These are phyloP conservation scores for Serendipita sp. DNA, from an alignment of 768 basidiomycete genomes.

Conservation along the genomic window DNA sequence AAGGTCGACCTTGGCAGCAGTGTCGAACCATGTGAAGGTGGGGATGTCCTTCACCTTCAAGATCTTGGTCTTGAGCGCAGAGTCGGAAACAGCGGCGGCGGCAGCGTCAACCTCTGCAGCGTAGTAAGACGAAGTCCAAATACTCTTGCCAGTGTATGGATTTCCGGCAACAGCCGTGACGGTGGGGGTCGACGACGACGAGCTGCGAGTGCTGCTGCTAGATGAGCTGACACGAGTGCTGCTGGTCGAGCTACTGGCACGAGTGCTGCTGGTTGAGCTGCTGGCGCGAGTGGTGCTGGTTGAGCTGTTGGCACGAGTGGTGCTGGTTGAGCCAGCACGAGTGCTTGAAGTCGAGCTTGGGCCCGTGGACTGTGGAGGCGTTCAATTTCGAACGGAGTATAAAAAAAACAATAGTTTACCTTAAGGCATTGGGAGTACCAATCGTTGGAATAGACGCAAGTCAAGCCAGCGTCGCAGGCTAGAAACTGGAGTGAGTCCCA, in stretches of 20 bases:
- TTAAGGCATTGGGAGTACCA: neutral
- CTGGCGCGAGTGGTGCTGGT: neutral
- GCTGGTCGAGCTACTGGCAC: neutral
- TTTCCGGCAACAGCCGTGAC: slow-evolving; percentile 30
- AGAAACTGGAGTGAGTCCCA: too few relatives aligned
- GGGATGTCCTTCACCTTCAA: slow-evolving; percentile 38
- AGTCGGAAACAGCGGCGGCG: slow-evolving; percentile 31
- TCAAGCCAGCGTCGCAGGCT: too few relatives aligned
- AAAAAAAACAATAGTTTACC: neutral
- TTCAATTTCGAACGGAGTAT: neutral
- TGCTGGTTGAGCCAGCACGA: neutral
- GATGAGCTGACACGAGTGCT: neutral
- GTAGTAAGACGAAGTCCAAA: slow-evolving; percentile 42
- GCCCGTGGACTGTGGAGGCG: neutral
- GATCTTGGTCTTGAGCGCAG: slow-evolving; percentile 36
- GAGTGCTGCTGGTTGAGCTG: neutral
- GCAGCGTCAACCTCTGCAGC: slow-evolving; percentile 37
- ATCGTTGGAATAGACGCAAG: neutral
- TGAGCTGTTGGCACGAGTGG: neutral
- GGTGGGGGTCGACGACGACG: slow-evolving; percentile 15
- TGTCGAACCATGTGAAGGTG: slow-evolving; percentile 48
- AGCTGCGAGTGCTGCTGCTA: slow-evolving; percentile 1
- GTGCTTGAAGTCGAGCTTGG: too few relatives aligned
- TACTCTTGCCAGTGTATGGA: slow-evolving; percentile 36
- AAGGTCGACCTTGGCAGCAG: slow-evolving; percentile 35